A percentile compares a stretch with the other conserved stretches of the same genome.
These are phyloP conservation scores for Ustilaginoidea virens DNA, from an alignment of 2,329 filamentous ascomycete species.

Conservation along the genomic window DNA sequence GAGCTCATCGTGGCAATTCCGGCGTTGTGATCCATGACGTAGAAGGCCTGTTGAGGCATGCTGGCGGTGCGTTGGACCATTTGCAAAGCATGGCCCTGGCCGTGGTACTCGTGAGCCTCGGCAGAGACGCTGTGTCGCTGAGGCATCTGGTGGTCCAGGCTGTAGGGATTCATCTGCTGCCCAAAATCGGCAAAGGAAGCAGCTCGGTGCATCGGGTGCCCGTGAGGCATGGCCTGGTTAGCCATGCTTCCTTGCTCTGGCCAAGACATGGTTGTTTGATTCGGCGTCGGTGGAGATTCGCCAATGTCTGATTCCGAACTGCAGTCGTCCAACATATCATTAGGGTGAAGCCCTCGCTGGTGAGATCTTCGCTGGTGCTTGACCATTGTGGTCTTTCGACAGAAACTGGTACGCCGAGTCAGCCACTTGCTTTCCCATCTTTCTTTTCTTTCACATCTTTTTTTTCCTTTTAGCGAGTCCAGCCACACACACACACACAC, in stretches of 20 bases:
- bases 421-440: too few species aligned
- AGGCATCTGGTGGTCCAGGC: slow-evolving; percentile 22
- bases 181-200: slow-evolving; percentile 39
- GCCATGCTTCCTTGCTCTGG: slow-evolving; percentile 25
- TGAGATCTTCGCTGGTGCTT: slow-evolving; percentile 50
- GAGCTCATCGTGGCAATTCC: slow-evolving; percentile 47
- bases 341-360: slow-evolving; percentile 39
- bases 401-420: slow-evolving; percentile 34
- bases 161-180: slow-evolving; percentile 30
- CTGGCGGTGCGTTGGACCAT: slow-evolving; percentile 33
- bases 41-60: slow-evolving; percentile 33
- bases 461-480: too few species aligned
- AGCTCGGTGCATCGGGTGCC: slow-evolving; percentile 32
- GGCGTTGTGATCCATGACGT: slow-evolving; percentile 47
- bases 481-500: too few species aligned
- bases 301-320: slow-evolving; percentile 41
- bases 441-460: too few species aligned
- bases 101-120: slow-evolving; percentile 28
- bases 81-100: slow-evolving; percentile 27
- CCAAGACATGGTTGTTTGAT: slow-evolving; percentile 37
- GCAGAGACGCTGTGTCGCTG: slow-evolving; percentile 32
- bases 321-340: slow-evolving; percentile 37
- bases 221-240: slow-evolving; percentile 20
- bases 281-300: slow-evolving; percentile 43
- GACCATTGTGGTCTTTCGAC: slow-evolving; percentile 57